These are phyloP conservation scores for Suhomyces sp. DNA, from an alignment of 805 yeast genomes.

Conservation along the genomic window DNA sequence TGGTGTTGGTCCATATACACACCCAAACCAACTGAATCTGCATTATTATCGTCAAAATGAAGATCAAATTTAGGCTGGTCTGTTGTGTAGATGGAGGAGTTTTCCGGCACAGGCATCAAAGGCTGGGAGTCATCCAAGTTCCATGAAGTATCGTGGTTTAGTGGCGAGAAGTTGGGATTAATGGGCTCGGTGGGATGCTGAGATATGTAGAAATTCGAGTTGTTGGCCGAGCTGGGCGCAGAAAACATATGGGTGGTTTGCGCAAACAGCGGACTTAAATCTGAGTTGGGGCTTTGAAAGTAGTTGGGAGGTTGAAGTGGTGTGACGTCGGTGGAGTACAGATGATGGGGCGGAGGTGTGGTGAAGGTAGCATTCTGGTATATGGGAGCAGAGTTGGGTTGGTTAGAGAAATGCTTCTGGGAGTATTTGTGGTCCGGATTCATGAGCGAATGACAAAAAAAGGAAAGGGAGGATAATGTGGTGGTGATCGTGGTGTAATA, in stretches of 20 bases:
- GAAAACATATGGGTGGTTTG: slow-evolving; percentile 4
- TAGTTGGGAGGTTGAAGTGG: slow-evolving; percentile 1
- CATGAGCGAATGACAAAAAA: neutral
- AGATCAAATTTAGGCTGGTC: neutral
- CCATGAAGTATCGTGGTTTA: neutral
- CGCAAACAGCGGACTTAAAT: slow-evolving; percentile 2
- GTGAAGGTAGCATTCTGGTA: slow-evolving; percentile 1
- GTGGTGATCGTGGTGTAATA: neutral
- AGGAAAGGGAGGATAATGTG: neutral
- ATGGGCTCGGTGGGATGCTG: neutral
- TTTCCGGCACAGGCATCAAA: neutral
- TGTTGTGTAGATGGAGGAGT: neutral
- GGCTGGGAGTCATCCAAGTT: neutral
- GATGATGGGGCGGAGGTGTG: slow-evolving; percentile 1
- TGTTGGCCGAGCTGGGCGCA: slow-evolving; percentile 7
- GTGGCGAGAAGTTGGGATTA: slow-evolving; percentile 2
- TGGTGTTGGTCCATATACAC: neutral
- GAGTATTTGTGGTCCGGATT: neutral
- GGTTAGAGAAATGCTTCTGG: neutral
- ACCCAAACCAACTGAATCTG: slow-evolving; percentile 4
- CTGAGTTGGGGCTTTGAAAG: slow-evolving; percentile 7
- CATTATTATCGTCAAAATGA: neutral
- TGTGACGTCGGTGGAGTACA: slow-evolving; percentile 2
- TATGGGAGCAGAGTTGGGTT: neutral
- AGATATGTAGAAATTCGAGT: slow-evolving; percentile 3